Evolutionary conservation across 108 stramenopile species (phyloP), one percentile per base, ranked within the genome.

Genomic region (Cylindrotheca fusiformis): DNA sequence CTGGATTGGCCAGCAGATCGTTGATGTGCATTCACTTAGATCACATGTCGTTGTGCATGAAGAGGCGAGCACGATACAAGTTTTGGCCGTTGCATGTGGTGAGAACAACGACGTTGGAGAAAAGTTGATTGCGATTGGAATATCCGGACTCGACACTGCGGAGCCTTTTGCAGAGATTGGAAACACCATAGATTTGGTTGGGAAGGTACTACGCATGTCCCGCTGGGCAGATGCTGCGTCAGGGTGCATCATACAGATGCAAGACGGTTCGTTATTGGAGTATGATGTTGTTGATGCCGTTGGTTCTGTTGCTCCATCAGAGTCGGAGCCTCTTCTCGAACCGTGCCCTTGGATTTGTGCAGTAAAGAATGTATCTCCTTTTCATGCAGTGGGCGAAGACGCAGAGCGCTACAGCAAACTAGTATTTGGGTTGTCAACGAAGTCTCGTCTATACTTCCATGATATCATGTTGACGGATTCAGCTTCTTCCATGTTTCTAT

Each of bases 311-410:
- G 66, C 68, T 30, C 71, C 72, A 48, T 88, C 77, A 19, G 65
- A 74, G 18, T 69, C 59, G 5, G 90, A 87, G n/a, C 80, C 84
- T 14, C 57, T 94, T 12, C 67, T 88, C 23, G 93, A 94, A 68
- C 75, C 86, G 19, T 94, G 93, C 44, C 84, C 88, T 48, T 94
- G 88, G 90, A 77, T 91, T 19, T 74, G 77, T 41, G 87, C 75
- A 17, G 48, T 91, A 6, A 78, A 78, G 29, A 76, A 83, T 69
- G 48, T 58, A 23, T 49, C 69, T 60, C 68, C 69, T 36, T 61
- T 58, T 20, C 14, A 6, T 6, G 10, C 10, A 41, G 49, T 56
- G 6, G 51, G 55, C 32, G 52, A 58, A 20, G 36, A 52, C 27
- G 19, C 36, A 14, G 55, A 56, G 28, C 63, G 52, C 25, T 58